Conservation (phyloP, 345 rosid genomes). For the Hypericum perforatum region DNA sequence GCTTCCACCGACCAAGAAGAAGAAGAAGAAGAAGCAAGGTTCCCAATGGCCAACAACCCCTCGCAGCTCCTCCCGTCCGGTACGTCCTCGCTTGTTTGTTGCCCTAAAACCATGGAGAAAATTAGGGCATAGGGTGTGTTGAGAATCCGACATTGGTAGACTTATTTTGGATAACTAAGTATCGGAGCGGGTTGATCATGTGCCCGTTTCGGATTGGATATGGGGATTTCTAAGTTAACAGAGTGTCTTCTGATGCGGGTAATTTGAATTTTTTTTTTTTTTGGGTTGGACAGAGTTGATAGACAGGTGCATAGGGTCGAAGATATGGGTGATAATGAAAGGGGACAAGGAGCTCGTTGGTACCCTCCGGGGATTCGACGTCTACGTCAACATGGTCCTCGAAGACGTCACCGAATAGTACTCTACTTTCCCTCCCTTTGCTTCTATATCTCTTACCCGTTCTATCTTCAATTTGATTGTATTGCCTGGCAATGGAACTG, state of each 20-base stretch:
- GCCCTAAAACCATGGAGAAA: neutral
- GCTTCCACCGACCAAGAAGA: no score
- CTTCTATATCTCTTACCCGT: neutral
- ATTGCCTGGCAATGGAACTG: no score
- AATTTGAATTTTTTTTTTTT: neutral
- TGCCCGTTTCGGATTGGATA: no score
- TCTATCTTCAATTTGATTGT: neutral
- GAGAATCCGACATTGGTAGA: no score
- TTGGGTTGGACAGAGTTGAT: slow-evolving; percentile 46
- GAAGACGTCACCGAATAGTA: slow-evolving; percentile 73
- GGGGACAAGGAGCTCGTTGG: slow-evolving; percentile 91
- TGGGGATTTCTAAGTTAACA: no score
- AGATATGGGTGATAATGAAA: slow-evolving; percentile 86
- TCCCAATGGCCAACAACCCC: slow-evolving; percentile 54
- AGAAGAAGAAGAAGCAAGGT: no score
- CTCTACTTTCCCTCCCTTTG: slow-evolving; percentile 1
- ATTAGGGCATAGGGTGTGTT: no score
- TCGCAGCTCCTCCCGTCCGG: slow-evolving; percentile 78
- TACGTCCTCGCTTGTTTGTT: neutral
- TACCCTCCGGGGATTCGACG: slow-evolving; percentile 67
- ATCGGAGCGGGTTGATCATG: no score
- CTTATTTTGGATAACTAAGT: no score
- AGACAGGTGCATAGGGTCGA: slow-evolving; percentile 79
- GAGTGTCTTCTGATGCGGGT: no score
- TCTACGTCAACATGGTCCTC: slow-evolving; percentile 74